Percentiles rank a stretch among this genome's conserved stretches.
phyloP scores from a whole-genome alignment of 768 basidiomycete species.

The Sutorius australiensis region DNA sequence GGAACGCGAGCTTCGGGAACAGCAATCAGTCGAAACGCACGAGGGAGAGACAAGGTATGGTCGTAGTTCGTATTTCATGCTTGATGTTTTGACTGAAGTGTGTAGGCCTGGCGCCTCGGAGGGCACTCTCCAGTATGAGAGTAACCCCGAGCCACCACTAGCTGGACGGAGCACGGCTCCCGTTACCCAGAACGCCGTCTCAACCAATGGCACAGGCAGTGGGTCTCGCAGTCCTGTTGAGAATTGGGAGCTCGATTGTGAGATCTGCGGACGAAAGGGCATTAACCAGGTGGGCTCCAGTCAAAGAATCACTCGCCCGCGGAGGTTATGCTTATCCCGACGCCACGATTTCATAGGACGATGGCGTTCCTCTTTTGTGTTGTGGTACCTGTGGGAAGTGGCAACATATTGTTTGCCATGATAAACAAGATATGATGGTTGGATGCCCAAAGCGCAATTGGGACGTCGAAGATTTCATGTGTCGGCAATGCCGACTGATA shows the following conservation, averaged over 20 bases:
- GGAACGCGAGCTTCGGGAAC: slow-evolving; percentile 34
- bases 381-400: slow-evolving; percentile 81
- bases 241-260: slow-evolving; percentile 86
- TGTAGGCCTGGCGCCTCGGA: slow-evolving; percentile 10
- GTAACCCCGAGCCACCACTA: neutral
- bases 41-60: slow-evolving; percentile 15
- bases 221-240: slow-evolving; percentile 56
- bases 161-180: slow-evolving; percentile 7
- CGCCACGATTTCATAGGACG: slow-evolving; percentile 51
- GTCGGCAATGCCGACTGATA: slow-evolving; percentile 48
- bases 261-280: slow-evolving; percentile 72
- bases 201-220: slow-evolving; percentile 31
- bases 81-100: slow-evolving; percentile 13
- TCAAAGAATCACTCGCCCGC: slow-evolving; percentile 18
- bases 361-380: slow-evolving; percentile 72
- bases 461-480: slow-evolving; percentile 82
- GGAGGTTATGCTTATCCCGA: neutral
- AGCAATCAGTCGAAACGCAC: slow-evolving; percentile 10
- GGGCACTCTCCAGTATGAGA: slow-evolving; percentile 2
- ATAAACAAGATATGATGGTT: slow-evolving; percentile 58
- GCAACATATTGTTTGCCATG: slow-evolving; percentile 90
- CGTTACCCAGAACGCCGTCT: neutral
- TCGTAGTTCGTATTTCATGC: neutral
- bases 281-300: slow-evolving; percentile 60
- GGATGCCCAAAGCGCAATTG: slow-evolving; percentile 74